These are phyloP conservation scores for Apodospora peruviana DNA, from an alignment of 495 filamentous ascomycete genomes.

Conservation along the genomic window DNA sequence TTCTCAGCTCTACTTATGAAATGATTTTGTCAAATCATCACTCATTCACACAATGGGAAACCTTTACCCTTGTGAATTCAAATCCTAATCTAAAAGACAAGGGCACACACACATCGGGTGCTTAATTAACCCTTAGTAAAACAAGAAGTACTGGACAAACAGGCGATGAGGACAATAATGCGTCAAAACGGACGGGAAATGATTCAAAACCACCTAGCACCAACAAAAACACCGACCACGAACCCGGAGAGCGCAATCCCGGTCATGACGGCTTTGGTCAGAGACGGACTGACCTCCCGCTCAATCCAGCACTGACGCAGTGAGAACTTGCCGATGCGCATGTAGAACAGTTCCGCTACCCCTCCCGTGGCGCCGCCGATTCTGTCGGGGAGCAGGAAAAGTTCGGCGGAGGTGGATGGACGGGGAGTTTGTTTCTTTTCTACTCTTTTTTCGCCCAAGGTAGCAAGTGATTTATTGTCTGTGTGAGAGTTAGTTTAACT, in stretches of 20 bases:
- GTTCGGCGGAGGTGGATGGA: neutral
- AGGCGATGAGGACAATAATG: too few relatives aligned
- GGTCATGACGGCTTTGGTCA: constrained; percentile 12
- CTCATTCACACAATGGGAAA: too few relatives aligned
- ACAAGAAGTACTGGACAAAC: too few relatives aligned
- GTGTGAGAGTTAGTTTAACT: too few relatives aligned
- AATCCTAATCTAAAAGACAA: too few relatives aligned
- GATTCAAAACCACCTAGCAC: too few relatives aligned
- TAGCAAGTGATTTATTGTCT: constrained; percentile 10
- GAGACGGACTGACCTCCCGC: constrained; percentile 11
- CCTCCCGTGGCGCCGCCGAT: neutral
- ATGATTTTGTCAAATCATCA: too few relatives aligned
- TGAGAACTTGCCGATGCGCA: constrained; percentile 17
- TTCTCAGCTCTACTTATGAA: too few relatives aligned
- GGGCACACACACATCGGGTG: too few relatives aligned
- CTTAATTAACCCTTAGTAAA: too few relatives aligned
- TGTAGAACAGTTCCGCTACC: constrained; percentile 20
- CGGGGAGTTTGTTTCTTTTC: constrained; percentile 18
- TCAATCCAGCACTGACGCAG: constrained; percentile 22
- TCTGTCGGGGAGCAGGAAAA: neutral
- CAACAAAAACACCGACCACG: constrained; percentile 8
- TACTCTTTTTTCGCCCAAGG: constrained; percentile 5
- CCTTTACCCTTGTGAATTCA: too few relatives aligned
- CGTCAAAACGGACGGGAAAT: too few relatives aligned
- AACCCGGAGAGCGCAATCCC: constrained; percentile 9